phyloP scores from a whole-genome alignment of 768 basidiomycete species.

The Roridomyces roridus region DNA sequence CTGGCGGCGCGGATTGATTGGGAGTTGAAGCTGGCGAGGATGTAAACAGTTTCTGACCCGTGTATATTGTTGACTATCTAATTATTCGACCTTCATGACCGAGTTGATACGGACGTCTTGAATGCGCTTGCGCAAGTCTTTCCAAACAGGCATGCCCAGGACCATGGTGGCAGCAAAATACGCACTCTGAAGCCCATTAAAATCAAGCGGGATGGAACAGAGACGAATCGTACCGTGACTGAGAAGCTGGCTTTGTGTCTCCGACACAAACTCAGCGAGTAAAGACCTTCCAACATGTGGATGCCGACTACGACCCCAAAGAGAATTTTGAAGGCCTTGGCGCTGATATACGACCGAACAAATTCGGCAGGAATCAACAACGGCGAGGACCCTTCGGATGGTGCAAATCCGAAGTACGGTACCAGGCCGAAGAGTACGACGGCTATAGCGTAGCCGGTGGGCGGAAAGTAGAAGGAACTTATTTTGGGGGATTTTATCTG shows the following conservation, averaged over 20 bases:
- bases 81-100: conserved; percentile 74
- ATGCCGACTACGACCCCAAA: conserved; percentile 39
- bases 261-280: conserved; percentile 51
- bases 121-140: conserved; percentile 59
- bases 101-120: conserved; percentile 76
- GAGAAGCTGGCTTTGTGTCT: conserved; percentile 49
- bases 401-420: conserved; percentile 35
- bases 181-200: conserved; percentile 42
- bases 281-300: conserved; percentile 56
- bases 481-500: conserved; percentile 72
- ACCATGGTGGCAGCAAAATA: conserved; percentile 57
- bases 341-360: conserved; percentile 36
- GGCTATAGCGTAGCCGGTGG: conserved; percentile 28
- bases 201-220: not conserved
- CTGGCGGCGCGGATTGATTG: conserved; percentile 20
- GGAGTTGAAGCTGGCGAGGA: conserved; percentile 7
- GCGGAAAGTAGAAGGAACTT: conserved; percentile 57
- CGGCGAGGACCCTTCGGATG: conserved; percentile 31
- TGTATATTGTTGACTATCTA: conserved; percentile 48
- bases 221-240: conserved; percentile 38
- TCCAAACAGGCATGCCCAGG: conserved; percentile 61
- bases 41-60: not conserved
- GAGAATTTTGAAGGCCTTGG: conserved; percentile 31
- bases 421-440: conserved; percentile 33
- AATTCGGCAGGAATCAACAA: conserved; percentile 40